Base-by-base conservation (phyloP, 805 yeast genomes). In the Soucietia sequanensis region DNA sequence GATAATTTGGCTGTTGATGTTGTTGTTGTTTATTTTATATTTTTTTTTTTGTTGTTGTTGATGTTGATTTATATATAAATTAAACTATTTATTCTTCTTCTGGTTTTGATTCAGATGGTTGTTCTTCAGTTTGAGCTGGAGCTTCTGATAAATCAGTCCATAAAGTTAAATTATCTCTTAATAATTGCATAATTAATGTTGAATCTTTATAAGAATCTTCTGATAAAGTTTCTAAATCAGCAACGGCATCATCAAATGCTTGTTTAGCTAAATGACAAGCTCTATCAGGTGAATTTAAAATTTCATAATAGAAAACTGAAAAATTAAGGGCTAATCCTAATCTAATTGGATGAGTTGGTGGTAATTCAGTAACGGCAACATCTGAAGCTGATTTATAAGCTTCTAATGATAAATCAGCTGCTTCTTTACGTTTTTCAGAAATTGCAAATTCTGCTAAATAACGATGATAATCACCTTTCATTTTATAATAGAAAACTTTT, bases 381-480 rank as follows among this genome's bases (percentile, higher is more conserved):
- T 90, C 97, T 40, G 96, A 83, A 35, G 99, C 99, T 50, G 95
- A 64, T 70, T 86, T 85, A 78, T 91, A 91, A 44, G 96, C 91
- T 68, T 88, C 95, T 60, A 89, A 79, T 25, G 98, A 91, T 48
- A 83, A 76, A 56, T 85, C 89, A 33, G 98, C 93, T 46, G 96
- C 95, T 48, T 77, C 88, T 64, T 89, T 87, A 65, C 96, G 86
- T 70, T 83, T 84, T 52, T 89, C 97, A 47, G 86, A 80, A 54
- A 81, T 76, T 44, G 97, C 91, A 60, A 91, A 93, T 75, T 91
- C 99, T 45, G 97, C 97, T 71, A 91, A 78, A 70, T 91, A 91
- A 76, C 99, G 95, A 76, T 90, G 95, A 77, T 91, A 91, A 69
- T 91, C 99, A 77, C 98, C 99, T 76, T 91, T 91, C 98, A 91